Conservation (phyloP, 805 yeast genomes). For the Lipomyces japonicus region DNA sequence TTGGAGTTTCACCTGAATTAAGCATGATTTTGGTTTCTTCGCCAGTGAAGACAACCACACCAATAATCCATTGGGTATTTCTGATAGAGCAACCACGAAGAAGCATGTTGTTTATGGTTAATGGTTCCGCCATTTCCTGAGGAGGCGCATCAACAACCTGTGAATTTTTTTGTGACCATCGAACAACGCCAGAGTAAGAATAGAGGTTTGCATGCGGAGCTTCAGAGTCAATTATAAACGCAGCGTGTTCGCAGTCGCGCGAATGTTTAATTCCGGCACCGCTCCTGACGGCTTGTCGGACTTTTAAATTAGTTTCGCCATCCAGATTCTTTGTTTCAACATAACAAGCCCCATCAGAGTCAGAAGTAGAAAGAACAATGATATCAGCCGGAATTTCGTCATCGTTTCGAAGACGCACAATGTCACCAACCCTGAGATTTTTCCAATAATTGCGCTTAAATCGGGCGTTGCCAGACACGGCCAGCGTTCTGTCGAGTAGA, state of each 20-base stretch:
- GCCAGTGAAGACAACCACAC: constrained; percentile 74
- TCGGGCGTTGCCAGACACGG: constrained; percentile 38
- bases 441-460: constrained; percentile 63
- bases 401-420: constrained; percentile 61
- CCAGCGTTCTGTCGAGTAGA: constrained; percentile 37
- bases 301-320: constrained; percentile 73
- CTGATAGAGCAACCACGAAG: constrained; percentile 70
- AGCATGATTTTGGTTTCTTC: constrained; percentile 71
- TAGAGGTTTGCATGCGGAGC: constrained; percentile 66
- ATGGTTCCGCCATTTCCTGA: constrained; percentile 47
- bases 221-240: constrained; percentile 65
- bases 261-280: constrained; percentile 55
- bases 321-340: constrained; percentile 70
- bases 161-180: constrained; percentile 44
- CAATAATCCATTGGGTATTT: constrained; percentile 73
- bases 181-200: constrained; percentile 62
- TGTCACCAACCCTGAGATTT: constrained; percentile 69
- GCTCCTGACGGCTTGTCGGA: constrained; percentile 50
- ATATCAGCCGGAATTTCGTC: constrained; percentile 79
- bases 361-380: constrained; percentile 62
- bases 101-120: constrained; percentile 58
- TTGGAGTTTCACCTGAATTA: constrained; percentile 74
- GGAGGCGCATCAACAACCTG: constrained; percentile 34
- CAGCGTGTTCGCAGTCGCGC: constrained; percentile 54
- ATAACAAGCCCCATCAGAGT: constrained; percentile 62